Percentiles rank a stretch among this genome's conserved stretches.
These are phyloP conservation scores for Ogataea trehaloabstinens DNA, from an alignment of 805 yeast species.

Conservation along the genomic window DNA sequence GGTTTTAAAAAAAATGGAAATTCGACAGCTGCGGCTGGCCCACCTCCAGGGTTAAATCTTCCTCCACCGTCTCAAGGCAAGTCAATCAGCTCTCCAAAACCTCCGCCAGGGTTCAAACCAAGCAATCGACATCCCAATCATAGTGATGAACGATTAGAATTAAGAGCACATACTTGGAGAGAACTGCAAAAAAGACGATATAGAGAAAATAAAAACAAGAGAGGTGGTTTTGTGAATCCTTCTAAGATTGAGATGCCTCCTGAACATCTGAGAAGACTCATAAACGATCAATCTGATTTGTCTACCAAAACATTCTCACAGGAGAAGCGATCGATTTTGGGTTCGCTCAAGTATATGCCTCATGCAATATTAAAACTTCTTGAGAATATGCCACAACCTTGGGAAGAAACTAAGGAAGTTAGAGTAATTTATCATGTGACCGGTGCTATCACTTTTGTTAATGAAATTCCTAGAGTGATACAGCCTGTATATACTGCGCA, in stretches of 20 bases:
- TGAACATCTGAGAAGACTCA: slow-evolving; percentile 83
- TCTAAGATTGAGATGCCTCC: slow-evolving; percentile 86
- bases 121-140: slow-evolving; percentile 30
- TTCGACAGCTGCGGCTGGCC: slow-evolving; percentile 32
- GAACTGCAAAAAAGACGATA: slow-evolving; percentile 60
- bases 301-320: slow-evolving; percentile 73
- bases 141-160: slow-evolving; percentile 31
- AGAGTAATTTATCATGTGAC: slow-evolving; percentile 83
- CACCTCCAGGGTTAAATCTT: slow-evolving; percentile 25
- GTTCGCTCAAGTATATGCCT: slow-evolving; percentile 92
- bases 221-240: slow-evolving; percentile 52
- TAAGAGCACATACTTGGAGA: slow-evolving; percentile 57
- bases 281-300: slow-evolving; percentile 81
- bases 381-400: slow-evolving; percentile 98
- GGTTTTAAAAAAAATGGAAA: not conserved
- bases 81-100: slow-evolving; percentile 32
- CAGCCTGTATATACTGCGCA: slow-evolving; percentile 91
- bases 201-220: slow-evolving; percentile 32
- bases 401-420: slow-evolving; percentile 89
- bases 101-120: slow-evolving; percentile 25
- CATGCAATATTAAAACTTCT: slow-evolving; percentile 86
- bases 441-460: slow-evolving; percentile 94
- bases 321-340: slow-evolving; percentile 84
- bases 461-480: slow-evolving; percentile 87
- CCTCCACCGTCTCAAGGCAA: slow-evolving; percentile 2